Conservation (phyloP, 2,329 filamentous ascomycete genomes). For the Aspergillus texensis region DNA sequence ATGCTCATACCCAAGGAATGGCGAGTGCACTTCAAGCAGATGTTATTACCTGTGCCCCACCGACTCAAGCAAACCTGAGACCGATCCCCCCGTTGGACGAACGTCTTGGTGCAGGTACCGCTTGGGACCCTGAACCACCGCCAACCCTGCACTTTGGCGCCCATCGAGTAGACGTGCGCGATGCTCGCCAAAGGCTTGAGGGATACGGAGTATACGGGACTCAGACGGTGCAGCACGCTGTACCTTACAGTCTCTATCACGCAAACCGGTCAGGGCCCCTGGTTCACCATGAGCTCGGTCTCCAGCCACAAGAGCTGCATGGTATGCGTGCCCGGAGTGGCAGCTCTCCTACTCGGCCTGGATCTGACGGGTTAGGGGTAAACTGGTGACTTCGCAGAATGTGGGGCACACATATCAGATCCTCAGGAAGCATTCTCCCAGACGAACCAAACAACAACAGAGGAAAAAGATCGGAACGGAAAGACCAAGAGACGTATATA, state of each 20-base stretch:
- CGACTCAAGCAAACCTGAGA: slow-evolving; percentile 8
- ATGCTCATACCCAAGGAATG: slow-evolving; percentile 6
- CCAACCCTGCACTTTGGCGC: slow-evolving; percentile 28
- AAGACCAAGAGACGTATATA: background rate
- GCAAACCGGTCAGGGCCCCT: slow-evolving; percentile 33
- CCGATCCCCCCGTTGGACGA: slow-evolving; percentile 26
- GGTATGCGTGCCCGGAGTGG: slow-evolving; percentile 32
- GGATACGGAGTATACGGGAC: slow-evolving; percentile 21
- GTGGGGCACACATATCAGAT: background rate
- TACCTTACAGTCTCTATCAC: slow-evolving; percentile 31
- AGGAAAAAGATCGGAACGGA: background rate
- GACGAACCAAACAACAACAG: background rate
- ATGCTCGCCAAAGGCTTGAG: slow-evolving; percentile 29
- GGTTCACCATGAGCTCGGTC: slow-evolving; percentile 24
- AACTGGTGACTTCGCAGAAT: slow-evolving; percentile 11
- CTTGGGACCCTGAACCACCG: slow-evolving; percentile 20
- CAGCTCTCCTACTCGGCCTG: slow-evolving; percentile 33
- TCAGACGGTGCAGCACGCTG: slow-evolving; percentile 14
- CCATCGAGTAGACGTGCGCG: slow-evolving; percentile 35
- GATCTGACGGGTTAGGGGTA: slow-evolving; percentile 27
- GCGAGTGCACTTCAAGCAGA: slow-evolving; percentile 24
- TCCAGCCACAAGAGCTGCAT: slow-evolving; percentile 23
- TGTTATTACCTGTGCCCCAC: slow-evolving; percentile 18
- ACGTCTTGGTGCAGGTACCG: slow-evolving; percentile 16
- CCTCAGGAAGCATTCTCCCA: background rate